phyloP scores from a whole-genome alignment of 2,329 filamentous ascomycete species.

The Phialocephala subalpina region DNA sequence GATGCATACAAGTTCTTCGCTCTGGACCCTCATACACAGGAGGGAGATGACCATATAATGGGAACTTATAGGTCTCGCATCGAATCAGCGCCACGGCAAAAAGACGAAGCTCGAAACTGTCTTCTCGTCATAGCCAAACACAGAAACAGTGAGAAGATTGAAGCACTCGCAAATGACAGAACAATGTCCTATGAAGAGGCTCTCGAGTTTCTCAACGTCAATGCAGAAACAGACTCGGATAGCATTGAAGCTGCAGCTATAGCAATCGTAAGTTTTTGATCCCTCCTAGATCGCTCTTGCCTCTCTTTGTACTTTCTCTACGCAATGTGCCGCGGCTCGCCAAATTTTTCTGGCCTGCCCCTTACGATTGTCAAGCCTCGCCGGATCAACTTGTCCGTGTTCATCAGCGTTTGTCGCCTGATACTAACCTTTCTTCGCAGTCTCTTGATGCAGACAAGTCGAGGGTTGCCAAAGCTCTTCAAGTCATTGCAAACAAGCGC shows the following conservation, averaged over 20 bases:
- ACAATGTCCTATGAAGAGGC: conserved; percentile 71
- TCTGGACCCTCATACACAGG: conserved; percentile 54
- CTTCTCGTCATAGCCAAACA: conserved; percentile 67
- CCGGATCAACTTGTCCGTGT: not conserved
- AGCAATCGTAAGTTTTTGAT: conserved; percentile 38
- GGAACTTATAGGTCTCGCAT: conserved; percentile 67
- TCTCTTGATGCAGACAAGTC: conserved; percentile 41
- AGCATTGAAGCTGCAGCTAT: conserved; percentile 44
- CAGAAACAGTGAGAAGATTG: conserved; percentile 64
- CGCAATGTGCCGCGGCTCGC: not conserved
- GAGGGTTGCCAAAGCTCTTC: conserved; percentile 41
- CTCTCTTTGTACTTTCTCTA: not conserved
- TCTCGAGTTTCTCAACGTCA: conserved; percentile 63
- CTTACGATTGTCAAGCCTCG: not conserved
- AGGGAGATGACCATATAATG: conserved; percentile 67
- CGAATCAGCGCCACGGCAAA: conserved; percentile 59
- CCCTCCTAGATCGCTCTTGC: not conserved
- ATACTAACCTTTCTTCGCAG: conserved; percentile 28
- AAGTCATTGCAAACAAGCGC: conserved; percentile 41
- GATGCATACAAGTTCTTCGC: conserved; percentile 67
- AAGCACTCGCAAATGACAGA: conserved; percentile 61
- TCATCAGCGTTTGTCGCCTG: not conserved
- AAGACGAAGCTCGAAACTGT: conserved; percentile 62
- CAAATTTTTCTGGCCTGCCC: not conserved
- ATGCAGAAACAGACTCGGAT: conserved; percentile 41